These are phyloP conservation scores for Corylus avellana DNA, from an alignment of 306 rosid species.

Conservation along the genomic window DNA sequence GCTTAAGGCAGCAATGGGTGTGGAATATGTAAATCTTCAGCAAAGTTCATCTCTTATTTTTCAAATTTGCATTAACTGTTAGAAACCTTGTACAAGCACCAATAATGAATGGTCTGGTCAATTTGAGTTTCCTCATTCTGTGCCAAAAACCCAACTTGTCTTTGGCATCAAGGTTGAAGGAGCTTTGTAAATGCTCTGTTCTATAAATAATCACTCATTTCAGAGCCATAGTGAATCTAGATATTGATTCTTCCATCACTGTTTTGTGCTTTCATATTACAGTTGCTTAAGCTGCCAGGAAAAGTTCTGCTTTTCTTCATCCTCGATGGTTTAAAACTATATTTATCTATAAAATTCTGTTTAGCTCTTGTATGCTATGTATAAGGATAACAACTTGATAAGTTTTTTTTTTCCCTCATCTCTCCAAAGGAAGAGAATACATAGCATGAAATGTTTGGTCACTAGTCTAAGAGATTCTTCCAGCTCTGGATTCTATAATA, in stretches of 20 bases:
- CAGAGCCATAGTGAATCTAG: not conserved
- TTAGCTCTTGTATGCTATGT: not conserved
- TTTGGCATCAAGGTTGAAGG: not conserved
- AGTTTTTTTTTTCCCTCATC: not conserved
- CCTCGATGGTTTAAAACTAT: not conserved
- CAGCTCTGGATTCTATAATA: conserved; percentile 10
- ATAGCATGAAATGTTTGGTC: conserved; percentile 27
- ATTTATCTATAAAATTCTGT: conserved; percentile 4
- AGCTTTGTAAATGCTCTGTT: not conserved
- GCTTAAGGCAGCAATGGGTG: not conserved
- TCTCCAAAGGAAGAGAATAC: not conserved
- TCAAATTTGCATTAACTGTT: not conserved
- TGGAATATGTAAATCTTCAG: not conserved
- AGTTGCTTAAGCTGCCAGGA: conserved; percentile 12
- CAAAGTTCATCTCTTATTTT: not conserved
- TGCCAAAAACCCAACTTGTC: not conserved
- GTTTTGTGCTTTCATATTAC: conserved; percentile 6
- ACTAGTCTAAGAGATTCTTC: conserved; percentile 19
- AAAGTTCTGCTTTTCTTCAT: not conserved
- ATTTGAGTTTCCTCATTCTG: not conserved
- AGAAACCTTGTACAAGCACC: not conserved
- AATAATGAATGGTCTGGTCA: not conserved
- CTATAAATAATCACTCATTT: not conserved
- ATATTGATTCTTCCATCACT: not conserved
- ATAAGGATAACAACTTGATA: conserved; percentile 15